A percentile compares a stretch with the other conserved stretches of the same genome.
phyloP scores from a whole-genome alignment of 2,329 filamentous ascomycete genomes.

The Aschersonia sp. region DNA sequence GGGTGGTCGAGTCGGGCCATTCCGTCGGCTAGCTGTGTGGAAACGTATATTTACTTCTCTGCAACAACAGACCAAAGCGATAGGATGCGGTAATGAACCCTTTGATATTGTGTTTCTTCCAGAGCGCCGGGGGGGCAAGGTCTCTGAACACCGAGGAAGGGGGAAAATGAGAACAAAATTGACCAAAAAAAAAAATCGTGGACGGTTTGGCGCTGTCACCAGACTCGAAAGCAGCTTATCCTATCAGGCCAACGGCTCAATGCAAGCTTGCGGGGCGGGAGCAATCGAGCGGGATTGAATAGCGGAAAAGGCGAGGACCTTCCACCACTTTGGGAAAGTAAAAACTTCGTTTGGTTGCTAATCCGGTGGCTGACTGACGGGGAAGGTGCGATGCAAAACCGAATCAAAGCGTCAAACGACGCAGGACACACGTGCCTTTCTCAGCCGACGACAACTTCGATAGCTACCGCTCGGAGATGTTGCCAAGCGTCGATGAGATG shows the following conservation, averaged over 20 bases:
- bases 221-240: neutral
- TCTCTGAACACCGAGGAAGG: no score
- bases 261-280: constrained; percentile 1
- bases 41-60: constrained; percentile 2
- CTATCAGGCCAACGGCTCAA: constrained; percentile 3
- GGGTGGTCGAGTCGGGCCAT: constrained; percentile 8
- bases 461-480: neutral
- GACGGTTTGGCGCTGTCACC: neutral
- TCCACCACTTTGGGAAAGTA: neutral
- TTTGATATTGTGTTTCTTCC: no score
- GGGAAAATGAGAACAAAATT: neutral
- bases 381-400: no score
- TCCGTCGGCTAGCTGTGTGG: constrained; percentile 6
- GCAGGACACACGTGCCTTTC: no score
- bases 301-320: constrained; percentile 1
- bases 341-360: no score
- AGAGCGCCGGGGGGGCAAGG: no score
- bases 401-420: no score
- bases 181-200: constrained; percentile 1
- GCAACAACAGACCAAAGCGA: no score
- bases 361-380: no score
- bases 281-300: neutral
- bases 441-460: neutral
- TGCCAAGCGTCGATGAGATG: neutral
- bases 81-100: no score